A percentile compares a stretch with the other conserved stretches of the same genome.
phyloP scores from a whole-genome alignment of 139 green algal genomes.

The Haematococcus sp. region DNA sequence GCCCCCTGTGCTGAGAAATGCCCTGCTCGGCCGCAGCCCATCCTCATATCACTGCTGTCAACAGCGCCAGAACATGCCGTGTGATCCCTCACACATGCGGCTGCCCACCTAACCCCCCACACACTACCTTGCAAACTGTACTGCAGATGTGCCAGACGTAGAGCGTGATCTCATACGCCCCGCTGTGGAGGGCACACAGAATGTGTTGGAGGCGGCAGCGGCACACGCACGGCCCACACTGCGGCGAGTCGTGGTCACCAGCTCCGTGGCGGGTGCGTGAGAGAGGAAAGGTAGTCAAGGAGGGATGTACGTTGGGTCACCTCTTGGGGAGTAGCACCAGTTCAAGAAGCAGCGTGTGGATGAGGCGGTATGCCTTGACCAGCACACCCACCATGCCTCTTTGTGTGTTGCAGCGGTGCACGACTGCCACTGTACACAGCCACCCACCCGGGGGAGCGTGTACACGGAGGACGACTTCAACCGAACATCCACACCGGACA shows the following conservation, averaged over 20 bases:
- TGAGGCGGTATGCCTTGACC: no score
- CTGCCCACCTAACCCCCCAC: no score
- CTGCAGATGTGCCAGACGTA: slow-evolving; percentile 23
- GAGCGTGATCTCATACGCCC: slow-evolving; percentile 58
- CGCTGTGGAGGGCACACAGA: slow-evolving; percentile 58
- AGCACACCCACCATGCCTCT: no score
- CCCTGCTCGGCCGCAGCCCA: no score
- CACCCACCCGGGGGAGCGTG: slow-evolving; percentile 37
- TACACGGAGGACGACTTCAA: slow-evolving; percentile 84
- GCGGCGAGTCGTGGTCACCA: slow-evolving; percentile 66
- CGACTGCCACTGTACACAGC: slow-evolving; percentile 44
- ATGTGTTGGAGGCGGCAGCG: slow-evolving; percentile 57
- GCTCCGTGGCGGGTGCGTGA: slow-evolving; percentile 48
- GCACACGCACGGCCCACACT: slow-evolving; percentile 37
- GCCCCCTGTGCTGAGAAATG: no score
- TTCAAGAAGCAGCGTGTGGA: no score
- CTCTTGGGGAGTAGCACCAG: no score
- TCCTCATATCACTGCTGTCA: no score
- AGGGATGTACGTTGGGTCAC: background rate
- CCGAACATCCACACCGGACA: slow-evolving; percentile 41
- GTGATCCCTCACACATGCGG: no score
- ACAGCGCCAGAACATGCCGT: no score
- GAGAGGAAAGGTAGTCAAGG: no score
- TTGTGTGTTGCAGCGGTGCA: slow-evolving; percentile 51
- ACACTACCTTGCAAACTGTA: no score